Evolutionary conservation across 441 rosid species (phyloP).

Genomic region (Dalechampia spathulata): DNA sequence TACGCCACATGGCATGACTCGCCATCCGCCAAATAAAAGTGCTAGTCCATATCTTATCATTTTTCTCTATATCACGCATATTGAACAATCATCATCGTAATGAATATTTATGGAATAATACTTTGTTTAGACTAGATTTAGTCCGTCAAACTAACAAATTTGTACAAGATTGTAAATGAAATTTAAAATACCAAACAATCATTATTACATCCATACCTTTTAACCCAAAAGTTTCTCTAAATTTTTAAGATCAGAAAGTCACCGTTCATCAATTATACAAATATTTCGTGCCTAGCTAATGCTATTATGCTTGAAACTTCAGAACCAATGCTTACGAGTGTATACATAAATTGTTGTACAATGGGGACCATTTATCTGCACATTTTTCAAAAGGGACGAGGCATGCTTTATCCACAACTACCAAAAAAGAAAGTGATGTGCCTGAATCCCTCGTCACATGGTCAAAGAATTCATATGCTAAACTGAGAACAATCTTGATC

Average conservation of each 20-base stretch:
- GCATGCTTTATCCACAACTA: constrained; percentile 41
- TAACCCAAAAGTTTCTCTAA: no score
- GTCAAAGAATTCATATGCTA: constrained; percentile 25
- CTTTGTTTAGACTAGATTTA: no score
- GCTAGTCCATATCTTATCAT: constrained; percentile 28
- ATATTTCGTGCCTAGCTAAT: neutral
- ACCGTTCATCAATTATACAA: no score
- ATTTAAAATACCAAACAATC: no score
- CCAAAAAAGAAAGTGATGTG: constrained; percentile 25
- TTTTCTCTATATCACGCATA: constrained; percentile 27
- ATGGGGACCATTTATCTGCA: constrained; percentile 19
- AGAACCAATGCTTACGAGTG: no score
- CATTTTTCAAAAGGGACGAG: constrained; percentile 22
- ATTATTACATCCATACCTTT: no score
- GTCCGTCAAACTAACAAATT: no score
- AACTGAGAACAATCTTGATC: no score
- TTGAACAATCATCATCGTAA: constrained; percentile 26
- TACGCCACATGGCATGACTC: constrained; percentile 43
- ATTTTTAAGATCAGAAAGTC: no score
- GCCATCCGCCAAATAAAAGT: constrained; percentile 29
- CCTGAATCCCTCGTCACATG: constrained; percentile 31
- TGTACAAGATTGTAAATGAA: no score
- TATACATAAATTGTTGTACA: neutral
- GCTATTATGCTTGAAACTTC: neutral
- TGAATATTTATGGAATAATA: constrained; percentile 14